Percentiles rank a stretch among this genome's conserved stretches.
Evolutionary conservation across 306 rosid species (phyloP).

Genomic region (Ochetophila trinervis): DNA sequence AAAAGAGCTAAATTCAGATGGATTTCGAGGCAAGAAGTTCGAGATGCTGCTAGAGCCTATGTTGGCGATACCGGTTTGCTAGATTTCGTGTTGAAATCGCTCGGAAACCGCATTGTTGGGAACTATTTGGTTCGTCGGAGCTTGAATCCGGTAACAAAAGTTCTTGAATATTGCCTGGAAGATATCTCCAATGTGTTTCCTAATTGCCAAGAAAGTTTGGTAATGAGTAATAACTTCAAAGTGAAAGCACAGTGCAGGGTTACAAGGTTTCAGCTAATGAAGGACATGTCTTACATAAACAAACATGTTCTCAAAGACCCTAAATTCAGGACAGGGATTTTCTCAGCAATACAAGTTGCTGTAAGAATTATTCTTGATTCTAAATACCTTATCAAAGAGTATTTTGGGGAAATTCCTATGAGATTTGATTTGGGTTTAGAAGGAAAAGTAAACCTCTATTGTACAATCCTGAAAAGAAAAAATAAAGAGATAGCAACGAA

Average conservation of each 20-base stretch:
- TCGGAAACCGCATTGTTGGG: slow-evolving; percentile 73
- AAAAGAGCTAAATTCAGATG: slow-evolving; percentile 54
- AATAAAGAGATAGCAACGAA: background rate
- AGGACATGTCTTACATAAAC: slow-evolving; percentile 64
- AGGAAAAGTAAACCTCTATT: slow-evolving; percentile 44
- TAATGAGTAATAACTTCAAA: slow-evolving; percentile 21
- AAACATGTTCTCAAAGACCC: slow-evolving; percentile 57
- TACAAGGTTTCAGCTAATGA: slow-evolving; percentile 53
- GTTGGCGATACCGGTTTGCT: slow-evolving; percentile 77
- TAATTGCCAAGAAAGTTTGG: slow-evolving; percentile 33
- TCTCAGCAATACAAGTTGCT: slow-evolving; percentile 60
- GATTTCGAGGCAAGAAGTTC: slow-evolving; percentile 84
- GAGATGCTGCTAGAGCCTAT: slow-evolving; percentile 69
- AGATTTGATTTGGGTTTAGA: slow-evolving; percentile 36
- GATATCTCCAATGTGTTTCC: slow-evolving; percentile 54
- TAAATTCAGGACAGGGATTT: slow-evolving; percentile 33
- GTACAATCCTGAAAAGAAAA: slow-evolving; percentile 45
- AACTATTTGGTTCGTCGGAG: slow-evolving; percentile 72
- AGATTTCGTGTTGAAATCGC: slow-evolving; percentile 71
- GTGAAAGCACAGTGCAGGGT: slow-evolving; percentile 49
- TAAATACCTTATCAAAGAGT: slow-evolving; percentile 64
- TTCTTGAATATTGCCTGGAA: slow-evolving; percentile 73
- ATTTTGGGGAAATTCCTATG: slow-evolving; percentile 31
- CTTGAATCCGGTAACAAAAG: slow-evolving; percentile 73
- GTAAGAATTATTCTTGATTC: slow-evolving; percentile 66